A percentile compares a stretch with the other conserved stretches of the same genome.
Evolutionary conservation across 1,139 yeast genomes (phyloP).

Genomic region (Candida tropicalis): DNA sequence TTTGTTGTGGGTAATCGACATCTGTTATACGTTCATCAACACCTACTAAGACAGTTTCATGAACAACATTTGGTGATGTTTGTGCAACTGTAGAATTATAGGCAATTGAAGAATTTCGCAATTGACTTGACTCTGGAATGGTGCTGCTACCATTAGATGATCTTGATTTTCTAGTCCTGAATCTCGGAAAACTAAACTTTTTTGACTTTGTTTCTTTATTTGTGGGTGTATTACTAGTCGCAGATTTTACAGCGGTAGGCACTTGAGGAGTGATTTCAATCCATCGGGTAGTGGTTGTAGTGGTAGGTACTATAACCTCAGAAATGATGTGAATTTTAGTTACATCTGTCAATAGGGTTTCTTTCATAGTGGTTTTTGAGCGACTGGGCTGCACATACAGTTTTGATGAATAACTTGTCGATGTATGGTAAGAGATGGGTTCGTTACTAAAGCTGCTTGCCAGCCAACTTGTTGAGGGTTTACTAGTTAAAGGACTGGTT

Average conservation of each 20-base stretch:
- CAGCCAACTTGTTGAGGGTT: too few relatives aligned
- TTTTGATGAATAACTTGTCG: background rate
- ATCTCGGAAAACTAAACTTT: background rate
- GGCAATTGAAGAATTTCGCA: background rate
- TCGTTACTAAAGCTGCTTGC: too few relatives aligned
- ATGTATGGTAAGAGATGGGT: background rate
- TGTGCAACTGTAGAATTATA: background rate
- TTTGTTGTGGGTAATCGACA: background rate
- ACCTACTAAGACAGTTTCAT: background rate
- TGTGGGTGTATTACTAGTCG: background rate
- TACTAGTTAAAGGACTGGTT: too few relatives aligned
- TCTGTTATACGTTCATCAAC: too few relatives aligned
- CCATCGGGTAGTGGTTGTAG: conserved; percentile 6
- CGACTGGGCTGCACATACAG: background rate
- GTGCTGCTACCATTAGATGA: background rate
- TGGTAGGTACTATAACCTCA: background rate
- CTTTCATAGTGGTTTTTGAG: background rate
- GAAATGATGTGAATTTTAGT: conserved; percentile 1
- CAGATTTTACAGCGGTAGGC: background rate
- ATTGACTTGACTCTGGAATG: too few relatives aligned
- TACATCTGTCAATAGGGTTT: background rate
- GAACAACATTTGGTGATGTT: background rate
- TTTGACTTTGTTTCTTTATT: background rate
- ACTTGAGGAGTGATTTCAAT: background rate
- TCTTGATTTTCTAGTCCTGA: background rate